A percentile compares a stretch with the other conserved stretches of the same genome.
Conservation (phyloP, 2,329 filamentous ascomycete species). For the Microsporum audouinii region DNA sequence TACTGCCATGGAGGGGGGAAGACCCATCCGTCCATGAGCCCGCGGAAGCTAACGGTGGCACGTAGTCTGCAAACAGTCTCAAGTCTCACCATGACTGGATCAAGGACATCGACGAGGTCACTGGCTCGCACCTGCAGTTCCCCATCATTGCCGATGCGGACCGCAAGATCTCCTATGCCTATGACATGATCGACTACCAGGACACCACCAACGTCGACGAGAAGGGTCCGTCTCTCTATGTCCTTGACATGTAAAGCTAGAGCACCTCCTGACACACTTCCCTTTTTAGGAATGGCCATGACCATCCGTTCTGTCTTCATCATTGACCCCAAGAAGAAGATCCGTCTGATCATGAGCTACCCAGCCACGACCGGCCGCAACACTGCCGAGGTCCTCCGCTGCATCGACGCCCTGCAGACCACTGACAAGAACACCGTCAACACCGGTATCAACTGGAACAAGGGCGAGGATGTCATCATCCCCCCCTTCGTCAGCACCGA, state of each 20-base stretch:
- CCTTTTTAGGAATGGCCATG: conserved; percentile 54
- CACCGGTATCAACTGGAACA: conserved; percentile 82
- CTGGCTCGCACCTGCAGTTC: conserved; percentile 57
- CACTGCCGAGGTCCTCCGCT: conserved; percentile 65
- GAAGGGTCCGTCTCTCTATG: conserved; percentile 43
- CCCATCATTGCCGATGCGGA: conserved; percentile 75
- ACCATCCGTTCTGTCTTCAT: conserved; percentile 92
- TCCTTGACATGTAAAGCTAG: not conserved
- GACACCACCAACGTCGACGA: conserved; percentile 69
- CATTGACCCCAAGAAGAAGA: conserved; percentile 88
- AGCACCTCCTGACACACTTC: not conserved
- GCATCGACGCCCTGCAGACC: conserved; percentile 67
- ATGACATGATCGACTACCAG: conserved; percentile 77
- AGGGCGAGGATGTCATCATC: conserved; percentile 85
- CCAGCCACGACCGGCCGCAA: conserved; percentile 82
- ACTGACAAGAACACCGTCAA: conserved; percentile 81
- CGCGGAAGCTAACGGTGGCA: not conserved
- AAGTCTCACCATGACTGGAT: conserved; percentile 80
- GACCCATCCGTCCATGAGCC: not conserved
- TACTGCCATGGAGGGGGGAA: too few relatives aligned
- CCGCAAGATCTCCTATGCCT: conserved; percentile 62
- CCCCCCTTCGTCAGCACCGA: conserved; percentile 71
- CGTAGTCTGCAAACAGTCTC: conserved; percentile 64
- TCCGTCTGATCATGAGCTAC: conserved; percentile 85
- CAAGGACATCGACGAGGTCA: conserved; percentile 73